phyloP scores from a whole-genome alignment of 352 stramenopile genomes.

The Phytophthora sansomeana region DNA sequence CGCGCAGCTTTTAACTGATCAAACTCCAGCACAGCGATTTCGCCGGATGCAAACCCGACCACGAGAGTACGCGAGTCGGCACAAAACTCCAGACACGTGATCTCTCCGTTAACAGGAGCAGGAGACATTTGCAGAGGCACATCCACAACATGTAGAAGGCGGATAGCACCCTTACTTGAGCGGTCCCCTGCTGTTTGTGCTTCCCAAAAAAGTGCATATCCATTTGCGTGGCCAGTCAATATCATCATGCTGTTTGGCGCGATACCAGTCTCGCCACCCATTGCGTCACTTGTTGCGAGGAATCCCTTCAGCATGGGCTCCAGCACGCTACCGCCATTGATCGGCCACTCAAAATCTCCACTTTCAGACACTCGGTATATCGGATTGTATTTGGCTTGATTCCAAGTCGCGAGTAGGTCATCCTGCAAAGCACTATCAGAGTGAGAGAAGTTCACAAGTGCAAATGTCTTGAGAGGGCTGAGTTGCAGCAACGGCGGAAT shows the following conservation, averaged over 20 bases:
- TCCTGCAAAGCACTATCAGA: slow-evolving; percentile 54
- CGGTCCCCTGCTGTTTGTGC: slow-evolving; percentile 51
- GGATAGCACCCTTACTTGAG: slow-evolving; percentile 59
- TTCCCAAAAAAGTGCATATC: slow-evolving; percentile 73
- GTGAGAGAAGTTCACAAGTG: slow-evolving; percentile 47
- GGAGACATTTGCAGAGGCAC: slow-evolving; percentile 45
- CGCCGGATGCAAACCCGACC: slow-evolving; percentile 60
- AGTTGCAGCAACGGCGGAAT: slow-evolving; percentile 60
- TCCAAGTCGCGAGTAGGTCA: slow-evolving; percentile 51
- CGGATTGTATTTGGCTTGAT: slow-evolving; percentile 47
- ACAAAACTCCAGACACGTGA: slow-evolving; percentile 64
- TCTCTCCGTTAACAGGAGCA: slow-evolving; percentile 39
- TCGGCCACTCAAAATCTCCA: slow-evolving; percentile 76
- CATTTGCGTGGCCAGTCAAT: slow-evolving; percentile 66
- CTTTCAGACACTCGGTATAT: slow-evolving; percentile 40
- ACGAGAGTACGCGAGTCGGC: slow-evolving; percentile 51
- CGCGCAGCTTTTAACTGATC: slow-evolving; percentile 22
- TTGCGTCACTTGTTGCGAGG: slow-evolving; percentile 33
- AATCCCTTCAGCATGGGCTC: slow-evolving; percentile 68
- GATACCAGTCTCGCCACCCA: slow-evolving; percentile 35
- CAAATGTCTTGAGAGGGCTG: slow-evolving; percentile 57
- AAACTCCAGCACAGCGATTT: slow-evolving; percentile 68
- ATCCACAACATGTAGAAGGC: slow-evolving; percentile 65
- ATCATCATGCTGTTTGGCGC: slow-evolving; percentile 57
- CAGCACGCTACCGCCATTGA: slow-evolving; percentile 67